These are phyloP conservation scores for Globisporangium nagaii DNA, from an alignment of 352 stramenopile species.

Conservation along the genomic window DNA sequence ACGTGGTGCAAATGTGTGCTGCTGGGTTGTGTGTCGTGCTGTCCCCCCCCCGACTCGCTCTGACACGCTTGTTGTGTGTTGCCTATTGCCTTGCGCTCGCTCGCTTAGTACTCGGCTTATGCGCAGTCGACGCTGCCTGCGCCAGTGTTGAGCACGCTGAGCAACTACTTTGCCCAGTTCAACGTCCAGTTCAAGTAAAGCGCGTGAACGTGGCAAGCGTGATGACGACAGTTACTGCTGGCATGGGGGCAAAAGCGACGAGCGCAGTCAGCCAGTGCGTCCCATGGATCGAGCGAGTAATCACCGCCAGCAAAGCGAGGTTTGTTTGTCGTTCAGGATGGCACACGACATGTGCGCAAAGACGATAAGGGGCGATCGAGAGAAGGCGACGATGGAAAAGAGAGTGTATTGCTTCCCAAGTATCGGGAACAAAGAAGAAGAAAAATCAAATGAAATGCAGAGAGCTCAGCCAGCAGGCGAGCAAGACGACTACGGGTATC, in stretches of 20 bases:
- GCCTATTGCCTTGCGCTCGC: no score
- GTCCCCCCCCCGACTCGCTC: no score
- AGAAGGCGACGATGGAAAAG: background rate
- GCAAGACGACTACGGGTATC: no score
- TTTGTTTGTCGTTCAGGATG: no score
- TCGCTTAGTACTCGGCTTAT: slow-evolving; percentile 49
- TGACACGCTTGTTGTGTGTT: slow-evolving; percentile 16
- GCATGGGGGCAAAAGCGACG: background rate
- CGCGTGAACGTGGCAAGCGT: background rate
- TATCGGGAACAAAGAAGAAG: background rate
- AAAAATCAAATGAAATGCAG: background rate
- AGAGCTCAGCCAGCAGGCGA: background rate
- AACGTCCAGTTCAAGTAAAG: slow-evolving; percentile 64
- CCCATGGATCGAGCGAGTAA: no score
- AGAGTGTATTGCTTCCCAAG: slow-evolving; percentile 1
- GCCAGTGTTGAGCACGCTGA: slow-evolving; percentile 23
- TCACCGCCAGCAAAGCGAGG: no score
- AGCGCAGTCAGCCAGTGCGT: background rate
- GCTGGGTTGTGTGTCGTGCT: background rate
- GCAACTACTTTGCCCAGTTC: slow-evolving; percentile 63
- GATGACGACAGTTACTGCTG: no score
- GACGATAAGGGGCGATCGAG: no score
- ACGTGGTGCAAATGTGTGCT: slow-evolving; percentile 10
- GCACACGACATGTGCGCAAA: no score
- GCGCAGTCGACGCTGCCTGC: slow-evolving; percentile 38